Evolutionary conservation across 306 rosid genomes (phyloP).

Genomic region (Prunus salicina): DNA sequence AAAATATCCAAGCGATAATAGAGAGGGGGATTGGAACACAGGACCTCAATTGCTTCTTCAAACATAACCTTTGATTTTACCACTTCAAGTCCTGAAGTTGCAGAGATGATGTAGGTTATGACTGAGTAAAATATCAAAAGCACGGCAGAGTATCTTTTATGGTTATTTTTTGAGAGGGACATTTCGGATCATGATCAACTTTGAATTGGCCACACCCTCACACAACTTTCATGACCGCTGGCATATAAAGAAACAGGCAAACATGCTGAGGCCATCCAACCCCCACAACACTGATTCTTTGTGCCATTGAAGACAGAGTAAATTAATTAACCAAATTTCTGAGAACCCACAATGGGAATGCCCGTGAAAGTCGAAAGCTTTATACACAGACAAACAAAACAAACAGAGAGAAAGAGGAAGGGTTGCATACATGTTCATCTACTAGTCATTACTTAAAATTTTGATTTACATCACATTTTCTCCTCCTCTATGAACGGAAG

Average conservation of each 20-base stretch:
- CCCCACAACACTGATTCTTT: neutral
- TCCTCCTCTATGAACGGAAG: neutral
- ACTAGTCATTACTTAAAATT: conserved; percentile 12
- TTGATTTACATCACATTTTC: conserved; percentile 18
- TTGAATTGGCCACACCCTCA: conserved; percentile 44
- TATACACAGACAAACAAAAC: neutral
- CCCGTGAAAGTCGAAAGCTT: conserved; percentile 1
- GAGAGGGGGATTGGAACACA: neutral
- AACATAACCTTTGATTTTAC: neutral
- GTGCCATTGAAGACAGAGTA: neutral
- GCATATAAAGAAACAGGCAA: conserved; percentile 23
- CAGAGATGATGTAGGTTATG: neutral
- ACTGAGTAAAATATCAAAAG: neutral
- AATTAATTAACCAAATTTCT: conserved; percentile 14
- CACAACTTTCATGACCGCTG: conserved; percentile 62
- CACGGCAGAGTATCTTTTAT: conserved; percentile 32
- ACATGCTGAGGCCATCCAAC: conserved; percentile 34
- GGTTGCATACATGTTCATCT: neutral
- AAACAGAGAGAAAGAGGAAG: neutral
- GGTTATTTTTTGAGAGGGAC: conserved; percentile 40
- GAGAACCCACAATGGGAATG: conserved; percentile 31
- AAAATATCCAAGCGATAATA: no score
- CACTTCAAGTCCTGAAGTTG: neutral
- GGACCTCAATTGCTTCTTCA: neutral
- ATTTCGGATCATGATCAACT: conserved; percentile 27